These are phyloP conservation scores for Vigna unguiculata DNA, from an alignment of 306 rosid genomes.

Conservation along the genomic window DNA sequence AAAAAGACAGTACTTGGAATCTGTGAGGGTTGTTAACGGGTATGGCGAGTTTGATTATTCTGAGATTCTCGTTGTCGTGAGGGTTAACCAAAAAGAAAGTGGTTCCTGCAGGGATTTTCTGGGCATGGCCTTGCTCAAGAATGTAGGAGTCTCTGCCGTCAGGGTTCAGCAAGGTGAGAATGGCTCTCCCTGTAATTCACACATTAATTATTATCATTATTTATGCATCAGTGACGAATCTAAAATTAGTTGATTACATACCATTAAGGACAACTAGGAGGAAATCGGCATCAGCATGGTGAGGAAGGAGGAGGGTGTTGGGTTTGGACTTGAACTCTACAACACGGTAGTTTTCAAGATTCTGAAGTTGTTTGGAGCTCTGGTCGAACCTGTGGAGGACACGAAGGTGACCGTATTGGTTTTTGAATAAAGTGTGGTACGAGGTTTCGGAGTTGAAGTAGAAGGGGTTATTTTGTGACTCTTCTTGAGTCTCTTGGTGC, in stretches of 20 bases:
- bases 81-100: too few species aligned
- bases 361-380: background rate
- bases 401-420: constrained; percentile 40
- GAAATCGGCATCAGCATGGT: too few species aligned
- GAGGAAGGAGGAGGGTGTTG: constrained; percentile 35
- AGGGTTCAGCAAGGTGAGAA: background rate
- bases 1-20: constrained; percentile 1
- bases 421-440: constrained; percentile 6
- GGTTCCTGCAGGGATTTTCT: too few species aligned
- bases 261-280: constrained; percentile 33
- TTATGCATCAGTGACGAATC: too few species aligned
- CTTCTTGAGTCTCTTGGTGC: too few species aligned
- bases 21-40: constrained; percentile 27
- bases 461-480: constrained; percentile 49
- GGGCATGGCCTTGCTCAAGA: too few species aligned
- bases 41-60: too few species aligned
- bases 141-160: too few species aligned
- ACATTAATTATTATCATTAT: too few species aligned
- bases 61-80: too few species aligned
- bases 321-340: constrained; percentile 32
- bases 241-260: too few species aligned
- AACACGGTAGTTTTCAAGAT: constrained; percentile 34
- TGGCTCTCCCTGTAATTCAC: constrained; percentile 37
- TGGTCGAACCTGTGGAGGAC: constrained; percentile 33
- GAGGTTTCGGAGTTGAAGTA: constrained; percentile 8